phyloP scores from a whole-genome alignment of 2,329 filamentous ascomycete species.

The Triangularia setosa region DNA sequence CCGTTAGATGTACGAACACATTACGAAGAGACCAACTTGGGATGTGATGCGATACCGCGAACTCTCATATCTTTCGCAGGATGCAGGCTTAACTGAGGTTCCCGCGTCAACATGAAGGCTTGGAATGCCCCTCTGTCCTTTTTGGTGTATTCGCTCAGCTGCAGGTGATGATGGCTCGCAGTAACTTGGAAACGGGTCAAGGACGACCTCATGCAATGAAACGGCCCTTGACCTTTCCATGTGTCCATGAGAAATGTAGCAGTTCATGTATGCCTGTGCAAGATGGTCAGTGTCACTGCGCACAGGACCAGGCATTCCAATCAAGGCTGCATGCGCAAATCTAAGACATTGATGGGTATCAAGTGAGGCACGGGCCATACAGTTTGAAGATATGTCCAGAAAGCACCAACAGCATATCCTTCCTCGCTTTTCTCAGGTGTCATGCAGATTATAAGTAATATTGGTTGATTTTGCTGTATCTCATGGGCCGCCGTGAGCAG shows the following conservation, averaged over 20 bases:
- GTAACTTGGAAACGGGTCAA: not conserved
- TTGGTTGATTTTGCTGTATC: not conserved
- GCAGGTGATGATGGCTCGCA: slow-evolving; percentile 7
- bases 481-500: not conserved
- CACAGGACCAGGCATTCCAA: not conserved
- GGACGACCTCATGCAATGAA: not conserved
- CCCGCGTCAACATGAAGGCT: too few relatives aligned
- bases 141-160: slow-evolving; percentile 7
- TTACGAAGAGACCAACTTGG: too few relatives aligned
- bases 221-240: not conserved
- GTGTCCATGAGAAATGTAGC: not conserved
- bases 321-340: not conserved
- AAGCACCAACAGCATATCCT: not conserved
- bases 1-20: not conserved
- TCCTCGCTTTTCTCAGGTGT: not conserved
- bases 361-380: slow-evolving; percentile 15
- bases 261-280: slow-evolving; percentile 4
- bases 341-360: not conserved
- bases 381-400: not conserved
- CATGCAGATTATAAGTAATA: not conserved
- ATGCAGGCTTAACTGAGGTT: too few relatives aligned
- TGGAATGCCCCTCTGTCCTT: too few relatives aligned
- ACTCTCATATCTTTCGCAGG: too few relatives aligned
- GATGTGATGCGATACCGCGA: too few relatives aligned
- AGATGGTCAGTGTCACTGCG: slow-evolving; percentile 7